Conservation (phyloP, 1,284 basidiomycete species). For the Filobasidium uniguttulatum region DNA sequence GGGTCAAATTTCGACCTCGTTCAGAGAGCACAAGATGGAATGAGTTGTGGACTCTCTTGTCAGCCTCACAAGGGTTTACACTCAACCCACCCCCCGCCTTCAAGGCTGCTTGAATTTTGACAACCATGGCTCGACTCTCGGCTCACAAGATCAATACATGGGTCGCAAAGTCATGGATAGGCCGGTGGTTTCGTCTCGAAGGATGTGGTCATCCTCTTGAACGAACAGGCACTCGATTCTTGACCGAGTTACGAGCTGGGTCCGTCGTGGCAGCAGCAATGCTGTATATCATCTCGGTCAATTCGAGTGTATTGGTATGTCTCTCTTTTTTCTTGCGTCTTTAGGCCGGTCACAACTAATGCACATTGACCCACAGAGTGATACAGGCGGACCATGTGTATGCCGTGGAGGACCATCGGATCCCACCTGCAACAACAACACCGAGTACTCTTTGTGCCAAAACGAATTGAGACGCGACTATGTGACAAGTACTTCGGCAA, state of each 20-base stretch:
- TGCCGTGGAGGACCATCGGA: constrained; percentile 42
- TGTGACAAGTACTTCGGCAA: constrained; percentile 51
- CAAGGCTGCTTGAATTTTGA: background rate
- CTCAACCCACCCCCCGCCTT: background rate
- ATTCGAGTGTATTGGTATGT: background rate
- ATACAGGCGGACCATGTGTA: constrained; percentile 67
- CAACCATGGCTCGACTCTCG: constrained; percentile 5
- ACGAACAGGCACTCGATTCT: constrained; percentile 60
- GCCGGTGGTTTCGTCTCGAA: constrained; percentile 70
- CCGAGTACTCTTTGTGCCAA: constrained; percentile 51
- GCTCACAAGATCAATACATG: constrained; percentile 27
- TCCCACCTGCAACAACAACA: constrained; percentile 42
- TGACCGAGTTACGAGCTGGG: constrained; percentile 68
- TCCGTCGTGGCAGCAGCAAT: constrained; percentile 61
- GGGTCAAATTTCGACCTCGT: too few relatives aligned
- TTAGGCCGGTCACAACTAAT: constrained; percentile 32
- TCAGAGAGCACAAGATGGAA: too few relatives aligned
- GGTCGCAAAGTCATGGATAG: constrained; percentile 55
- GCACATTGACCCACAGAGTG: constrained; percentile 47
- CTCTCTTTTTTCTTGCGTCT: background rate
- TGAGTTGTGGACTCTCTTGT: too few relatives aligned
- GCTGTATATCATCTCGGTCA: constrained; percentile 24
- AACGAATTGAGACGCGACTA: constrained; percentile 53
- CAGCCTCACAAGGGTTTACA: too few relatives aligned
- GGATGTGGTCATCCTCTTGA: constrained; percentile 63